Evolutionary conservation across 352 stramenopile species (phyloP).

Genomic region (Globisporangium paddicum): DNA sequence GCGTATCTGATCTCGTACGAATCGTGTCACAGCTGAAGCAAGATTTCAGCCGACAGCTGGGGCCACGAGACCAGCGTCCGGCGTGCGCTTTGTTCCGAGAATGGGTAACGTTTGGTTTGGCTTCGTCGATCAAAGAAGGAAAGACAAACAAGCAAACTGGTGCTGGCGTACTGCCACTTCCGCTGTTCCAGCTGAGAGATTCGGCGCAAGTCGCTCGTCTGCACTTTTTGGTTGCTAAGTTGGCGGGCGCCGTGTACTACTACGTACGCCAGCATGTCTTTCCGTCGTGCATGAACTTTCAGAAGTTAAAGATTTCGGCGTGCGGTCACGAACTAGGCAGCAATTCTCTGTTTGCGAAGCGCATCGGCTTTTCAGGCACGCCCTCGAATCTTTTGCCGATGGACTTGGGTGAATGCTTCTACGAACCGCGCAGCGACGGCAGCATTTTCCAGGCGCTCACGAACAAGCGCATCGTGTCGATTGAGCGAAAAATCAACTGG

Average conservation of each 20-base stretch:
- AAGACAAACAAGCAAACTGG: conserved; percentile 15
- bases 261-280: conserved; percentile 98
- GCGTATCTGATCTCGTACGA: conserved; percentile 74
- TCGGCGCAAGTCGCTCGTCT: conserved; percentile 93
- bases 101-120: conserved; percentile 60
- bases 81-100: conserved; percentile 73
- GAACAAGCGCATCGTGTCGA: conserved; percentile 86
- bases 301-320: conserved; percentile 98
- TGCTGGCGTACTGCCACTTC: conserved; percentile 87
- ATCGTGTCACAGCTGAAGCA: conserved; percentile 89
- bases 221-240: conserved; percentile 92
- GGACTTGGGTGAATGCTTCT: conserved; percentile 98
- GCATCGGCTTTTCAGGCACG: conserved; percentile 99
- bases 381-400: conserved; percentile 98
- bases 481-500: conserved; percentile 84
- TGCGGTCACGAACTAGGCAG: conserved; percentile 99
- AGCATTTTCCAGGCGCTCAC: conserved; percentile 98
- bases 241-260: conserved; percentile 95
- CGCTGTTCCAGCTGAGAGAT: conserved; percentile 97
- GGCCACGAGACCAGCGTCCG: conserved; percentile 74
- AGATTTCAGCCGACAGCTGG: conserved; percentile 83
- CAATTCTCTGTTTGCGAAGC: conserved; percentile 96
- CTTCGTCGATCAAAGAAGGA: conserved; percentile 16
- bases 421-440: conserved; percentile 97
- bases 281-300: conserved; percentile 98